phyloP scores from a whole-genome alignment of 108 stramenopile genomes.

The Pseudonitzschia multiseries region DNA sequence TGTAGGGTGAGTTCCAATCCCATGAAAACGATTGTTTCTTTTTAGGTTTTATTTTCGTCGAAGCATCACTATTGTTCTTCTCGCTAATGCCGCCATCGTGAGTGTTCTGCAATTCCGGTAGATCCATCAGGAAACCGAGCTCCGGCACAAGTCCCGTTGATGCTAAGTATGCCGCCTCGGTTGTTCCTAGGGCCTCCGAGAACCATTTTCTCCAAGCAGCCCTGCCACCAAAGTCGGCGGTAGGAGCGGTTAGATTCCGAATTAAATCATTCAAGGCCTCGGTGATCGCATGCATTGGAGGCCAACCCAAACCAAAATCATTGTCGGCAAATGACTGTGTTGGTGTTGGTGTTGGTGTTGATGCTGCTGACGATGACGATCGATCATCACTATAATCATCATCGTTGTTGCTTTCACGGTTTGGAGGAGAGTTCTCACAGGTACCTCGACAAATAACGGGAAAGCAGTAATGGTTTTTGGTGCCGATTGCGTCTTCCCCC shows the following conservation, averaged over 20 bases:
- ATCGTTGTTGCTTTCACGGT: not conserved
- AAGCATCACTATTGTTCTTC: no score
- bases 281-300: slow-evolving; percentile 5
- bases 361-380: not conserved
- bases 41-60: not conserved
- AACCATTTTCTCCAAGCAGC: not conserved
- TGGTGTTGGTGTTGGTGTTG: not conserved
- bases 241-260: not conserved
- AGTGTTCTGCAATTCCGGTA: not conserved
- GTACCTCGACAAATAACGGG: not conserved
- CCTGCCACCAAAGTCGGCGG: not conserved
- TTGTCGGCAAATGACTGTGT: not conserved
- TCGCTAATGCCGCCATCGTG: no score
- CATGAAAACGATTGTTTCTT: slow-evolving; percentile 1
- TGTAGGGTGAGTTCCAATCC: slow-evolving; percentile 26
- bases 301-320: not conserved
- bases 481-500: not conserved
- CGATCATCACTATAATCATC: not conserved
- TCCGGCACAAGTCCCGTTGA: not conserved
- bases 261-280: slow-evolving; percentile 2
- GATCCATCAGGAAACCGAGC: not conserved
- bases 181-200: not conserved
- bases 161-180: not conserved
- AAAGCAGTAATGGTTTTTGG: not conserved
- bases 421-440: not conserved